Evolutionary conservation across 768 basidiomycete genomes (phyloP).

Genomic region (Lactarius pseudohatsudake): DNA sequence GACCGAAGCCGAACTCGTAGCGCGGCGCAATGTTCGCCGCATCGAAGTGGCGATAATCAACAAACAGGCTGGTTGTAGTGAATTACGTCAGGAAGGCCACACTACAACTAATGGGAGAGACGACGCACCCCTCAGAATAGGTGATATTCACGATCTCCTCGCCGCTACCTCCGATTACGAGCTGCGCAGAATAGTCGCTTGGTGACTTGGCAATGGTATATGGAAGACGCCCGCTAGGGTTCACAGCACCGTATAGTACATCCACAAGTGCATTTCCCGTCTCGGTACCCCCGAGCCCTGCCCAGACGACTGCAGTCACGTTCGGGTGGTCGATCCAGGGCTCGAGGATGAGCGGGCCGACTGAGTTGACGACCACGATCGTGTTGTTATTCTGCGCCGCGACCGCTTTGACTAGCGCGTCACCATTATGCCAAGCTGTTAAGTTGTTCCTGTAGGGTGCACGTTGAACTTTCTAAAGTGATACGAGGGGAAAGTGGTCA

Average conservation of each 20-base stretch:
- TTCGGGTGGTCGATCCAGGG: slow-evolving; percentile 77
- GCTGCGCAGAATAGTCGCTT: slow-evolving; percentile 51
- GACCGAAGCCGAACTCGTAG: slow-evolving; percentile 87
- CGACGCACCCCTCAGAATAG: slow-evolving; percentile 56
- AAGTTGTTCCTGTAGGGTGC: slow-evolving; percentile 34
- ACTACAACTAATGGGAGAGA: slow-evolving; percentile 20
- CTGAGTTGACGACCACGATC: slow-evolving; percentile 76
- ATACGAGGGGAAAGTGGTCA: slow-evolving; percentile 31
- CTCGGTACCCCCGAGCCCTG: slow-evolving; percentile 68
- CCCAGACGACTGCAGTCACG: slow-evolving; percentile 57
- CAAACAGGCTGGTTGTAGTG: slow-evolving; percentile 28
- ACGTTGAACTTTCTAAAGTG: background rate
- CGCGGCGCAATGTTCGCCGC: slow-evolving; percentile 70
- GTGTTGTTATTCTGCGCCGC: slow-evolving; percentile 74
- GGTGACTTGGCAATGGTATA: slow-evolving; percentile 67
- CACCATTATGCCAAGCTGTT: slow-evolving; percentile 41
- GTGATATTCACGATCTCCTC: slow-evolving; percentile 47
- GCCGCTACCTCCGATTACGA: slow-evolving; percentile 33
- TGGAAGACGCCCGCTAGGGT: slow-evolving; percentile 69
- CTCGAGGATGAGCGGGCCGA: slow-evolving; percentile 70
- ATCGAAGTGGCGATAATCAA: slow-evolving; percentile 44
- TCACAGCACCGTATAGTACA: slow-evolving; percentile 72
- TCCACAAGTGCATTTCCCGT: slow-evolving; percentile 63
- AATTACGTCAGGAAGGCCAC: background rate
- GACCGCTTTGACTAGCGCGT: slow-evolving; percentile 49